Percentiles rank a stretch among this genome's conserved stretches.
Conservation (phyloP, 371 early-diverging fungal genomes). For the Apophysomyces elegans region DNA sequence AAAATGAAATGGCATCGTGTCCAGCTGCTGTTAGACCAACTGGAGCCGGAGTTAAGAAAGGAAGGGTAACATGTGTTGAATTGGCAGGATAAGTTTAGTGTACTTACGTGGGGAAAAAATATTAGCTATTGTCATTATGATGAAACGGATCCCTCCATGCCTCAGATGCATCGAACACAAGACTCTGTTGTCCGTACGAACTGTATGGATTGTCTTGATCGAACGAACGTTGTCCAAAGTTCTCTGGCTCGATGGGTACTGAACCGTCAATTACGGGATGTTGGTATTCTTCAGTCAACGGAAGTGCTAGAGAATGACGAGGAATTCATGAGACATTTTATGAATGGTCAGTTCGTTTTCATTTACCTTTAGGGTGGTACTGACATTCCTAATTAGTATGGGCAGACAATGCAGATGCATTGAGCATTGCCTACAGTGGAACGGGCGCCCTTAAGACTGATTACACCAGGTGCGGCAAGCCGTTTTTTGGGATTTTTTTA, state of each 20-base stretch:
- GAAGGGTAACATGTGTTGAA: slow-evolving; percentile 57
- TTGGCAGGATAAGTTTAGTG: not conserved
- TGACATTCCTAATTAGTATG: slow-evolving; percentile 65
- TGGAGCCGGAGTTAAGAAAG: slow-evolving; percentile 63
- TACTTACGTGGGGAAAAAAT: not conserved
- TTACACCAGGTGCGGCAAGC: slow-evolving; percentile 72
- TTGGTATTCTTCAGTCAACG: slow-evolving; percentile 61
- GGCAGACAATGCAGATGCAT: slow-evolving; percentile 98
- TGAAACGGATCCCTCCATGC: slow-evolving; percentile 17
- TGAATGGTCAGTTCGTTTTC: slow-evolving; percentile 32
- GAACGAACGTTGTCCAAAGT: slow-evolving; percentile 98
- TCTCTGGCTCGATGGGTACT: slow-evolving; percentile 76
- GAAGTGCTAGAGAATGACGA: slow-evolving; percentile 64
- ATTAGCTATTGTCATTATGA: slow-evolving; percentile 24
- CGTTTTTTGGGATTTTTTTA: not conserved
- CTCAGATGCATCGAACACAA: slow-evolving; percentile 58
- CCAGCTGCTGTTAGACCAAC: slow-evolving; percentile 70
- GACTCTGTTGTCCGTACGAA: slow-evolving; percentile 93
- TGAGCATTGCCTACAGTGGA: slow-evolving; percentile 95
- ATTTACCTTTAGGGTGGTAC: not conserved
- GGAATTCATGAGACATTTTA: slow-evolving; percentile 39
- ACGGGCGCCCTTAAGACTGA: slow-evolving; percentile 98
- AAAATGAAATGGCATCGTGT: slow-evolving; percentile 88
- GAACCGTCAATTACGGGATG: slow-evolving; percentile 64
- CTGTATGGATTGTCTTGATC: slow-evolving; percentile 99